A percentile compares a stretch with the other conserved stretches of the same genome.
Evolutionary conservation across 345 rosid species (phyloP).

Genomic region (Eucalyptus curtisii): DNA sequence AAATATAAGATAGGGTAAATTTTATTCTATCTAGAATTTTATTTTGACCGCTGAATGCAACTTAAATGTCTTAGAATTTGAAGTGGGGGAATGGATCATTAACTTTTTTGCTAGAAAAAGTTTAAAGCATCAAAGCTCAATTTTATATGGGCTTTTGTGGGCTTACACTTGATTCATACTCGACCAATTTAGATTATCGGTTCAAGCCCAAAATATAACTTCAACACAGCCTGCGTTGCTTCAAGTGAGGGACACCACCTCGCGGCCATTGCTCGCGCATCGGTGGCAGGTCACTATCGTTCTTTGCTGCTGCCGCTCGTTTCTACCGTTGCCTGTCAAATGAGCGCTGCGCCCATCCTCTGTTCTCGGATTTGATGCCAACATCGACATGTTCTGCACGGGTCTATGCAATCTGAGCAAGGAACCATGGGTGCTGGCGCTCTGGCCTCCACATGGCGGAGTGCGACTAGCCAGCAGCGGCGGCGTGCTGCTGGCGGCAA

Average conservation of each 20-base stretch:
- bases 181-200: not conserved
- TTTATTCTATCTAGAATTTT: no score
- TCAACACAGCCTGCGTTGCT: not conserved
- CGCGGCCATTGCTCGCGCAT: not conserved
- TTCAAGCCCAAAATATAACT: not conserved
- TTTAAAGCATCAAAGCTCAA: not conserved
- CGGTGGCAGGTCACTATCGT: not conserved
- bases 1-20: accelerated
- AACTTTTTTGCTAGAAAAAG: not conserved
- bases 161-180: accelerated
- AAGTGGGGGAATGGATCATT: not conserved
- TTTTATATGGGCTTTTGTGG: not conserved
- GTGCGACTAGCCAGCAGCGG: constrained; percentile 59
- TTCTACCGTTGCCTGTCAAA: not conserved
- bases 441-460: constrained; percentile 51
- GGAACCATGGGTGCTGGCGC: constrained; percentile 18
- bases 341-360: not conserved
- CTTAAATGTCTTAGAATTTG: not conserved
- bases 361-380: not conserved
- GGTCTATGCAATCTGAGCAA: constrained; percentile 29
- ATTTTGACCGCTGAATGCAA: accelerated
- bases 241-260: not conserved
- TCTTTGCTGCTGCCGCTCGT: not conserved
- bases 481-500: constrained; percentile 10
- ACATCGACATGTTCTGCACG: constrained; percentile 15